Evolutionary conservation across 352 stramenopile genomes (phyloP), one percentile per base, ranked within the genome.

Genomic region (Pythium apleroticum): DNA sequence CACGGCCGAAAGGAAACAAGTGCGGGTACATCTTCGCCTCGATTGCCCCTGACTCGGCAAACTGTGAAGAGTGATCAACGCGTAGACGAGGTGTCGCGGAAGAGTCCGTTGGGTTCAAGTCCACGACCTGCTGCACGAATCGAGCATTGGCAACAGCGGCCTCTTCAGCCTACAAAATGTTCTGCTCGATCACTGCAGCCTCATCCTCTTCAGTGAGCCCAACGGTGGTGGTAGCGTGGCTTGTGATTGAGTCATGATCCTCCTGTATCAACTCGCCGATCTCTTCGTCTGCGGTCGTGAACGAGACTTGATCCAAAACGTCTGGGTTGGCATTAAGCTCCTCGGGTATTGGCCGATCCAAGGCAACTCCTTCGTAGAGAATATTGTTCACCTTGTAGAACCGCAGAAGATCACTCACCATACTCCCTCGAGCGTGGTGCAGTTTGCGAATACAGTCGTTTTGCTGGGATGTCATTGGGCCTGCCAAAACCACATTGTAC

Each of bases 401-500:
- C 12, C 1, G 0, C 8, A 71, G 20, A 8, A 71, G 20, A 8
- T 43, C 30, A 3, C 27, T 11, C 15, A 70, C 57, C 3, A 57
- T 41, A 1, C 5, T 6, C 9, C 63, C 56, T 2, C 63, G 35
- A 2, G 31, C 63, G 5, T 9, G 37, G 37, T 70, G 63, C 15
- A 75, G 64, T 22, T 72, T 64, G 2, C 64, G 39, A 6, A 72
- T 60, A 9, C 19, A 31, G 3, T 66, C 52, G 1, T 27, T 54
- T n/a, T n/a, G n/a, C 45, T 75, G 69, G 3, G 54, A 15, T 4
- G 49, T 39, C 8, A 65, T 69, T 22, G 64, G 56, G 6, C 69
- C 65, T 0, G 69, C 60, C 1, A 76, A 33, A 3, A 76, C 61
- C 5, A 76, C 58, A 12, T 49, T 43, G 37, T 71, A 76, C 0